Conservation (phyloP, 495 filamentous ascomycete genomes). For the Xylaria palmicola region DNA sequence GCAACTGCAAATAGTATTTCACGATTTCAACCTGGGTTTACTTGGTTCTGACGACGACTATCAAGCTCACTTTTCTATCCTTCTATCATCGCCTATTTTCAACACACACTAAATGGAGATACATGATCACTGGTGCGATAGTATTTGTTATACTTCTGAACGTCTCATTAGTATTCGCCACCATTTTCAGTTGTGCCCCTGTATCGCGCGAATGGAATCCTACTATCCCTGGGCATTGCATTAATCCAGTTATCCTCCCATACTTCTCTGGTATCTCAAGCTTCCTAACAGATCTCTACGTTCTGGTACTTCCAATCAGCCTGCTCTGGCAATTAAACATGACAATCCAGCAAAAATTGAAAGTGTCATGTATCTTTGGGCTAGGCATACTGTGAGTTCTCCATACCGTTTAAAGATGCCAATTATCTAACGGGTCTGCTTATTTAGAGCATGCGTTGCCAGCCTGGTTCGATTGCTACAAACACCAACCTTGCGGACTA, state of each 20-base stretch:
- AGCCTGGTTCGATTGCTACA: not conserved
- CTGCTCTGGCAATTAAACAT: not conserved
- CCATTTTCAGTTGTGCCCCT: not conserved
- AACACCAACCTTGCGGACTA: no score
- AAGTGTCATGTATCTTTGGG: not conserved
- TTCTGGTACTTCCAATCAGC: not conserved
- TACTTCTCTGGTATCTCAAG: not conserved
- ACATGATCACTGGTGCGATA: not conserved
- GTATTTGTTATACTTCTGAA: not conserved
- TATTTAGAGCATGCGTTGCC: not conserved
- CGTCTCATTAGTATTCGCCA: not conserved
- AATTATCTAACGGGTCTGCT: not conserved
- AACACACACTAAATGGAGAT: not conserved
- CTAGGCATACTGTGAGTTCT: not conserved
- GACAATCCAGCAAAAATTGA: not conserved
- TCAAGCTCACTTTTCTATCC: not conserved
- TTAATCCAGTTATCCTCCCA: not conserved
- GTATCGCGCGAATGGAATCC: not conserved
- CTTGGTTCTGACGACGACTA: not conserved
- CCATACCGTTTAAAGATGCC: not conserved
- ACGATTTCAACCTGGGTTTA: not conserved
- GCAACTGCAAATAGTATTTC: not conserved
- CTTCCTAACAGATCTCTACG: not conserved
- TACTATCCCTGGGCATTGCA: not conserved
- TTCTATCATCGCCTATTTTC: not conserved